These are phyloP conservation scores for Dissophora globulifera DNA, from an alignment of 192 early-diverging fungal genomes.

Conservation along the genomic window DNA sequence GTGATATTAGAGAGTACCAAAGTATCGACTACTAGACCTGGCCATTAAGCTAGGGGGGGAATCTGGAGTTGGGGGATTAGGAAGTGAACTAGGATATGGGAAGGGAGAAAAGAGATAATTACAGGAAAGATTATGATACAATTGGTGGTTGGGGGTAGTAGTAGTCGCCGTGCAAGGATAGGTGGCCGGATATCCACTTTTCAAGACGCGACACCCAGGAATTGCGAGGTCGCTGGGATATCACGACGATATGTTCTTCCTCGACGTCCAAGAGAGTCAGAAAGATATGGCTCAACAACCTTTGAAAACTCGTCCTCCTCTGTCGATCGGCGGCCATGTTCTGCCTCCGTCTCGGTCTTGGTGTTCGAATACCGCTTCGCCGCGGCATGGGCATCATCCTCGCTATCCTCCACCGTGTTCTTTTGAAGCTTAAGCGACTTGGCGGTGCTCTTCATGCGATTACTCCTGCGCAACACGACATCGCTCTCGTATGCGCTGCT, in stretches of 20 bases:
- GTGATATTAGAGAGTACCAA: too few relatives aligned
- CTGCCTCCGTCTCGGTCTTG: constrained; percentile 39
- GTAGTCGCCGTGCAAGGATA: neutral
- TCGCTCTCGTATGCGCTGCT: constrained; percentile 42
- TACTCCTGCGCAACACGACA: constrained; percentile 16
- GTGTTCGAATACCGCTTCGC: constrained; percentile 23
- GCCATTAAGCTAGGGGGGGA: neutral
- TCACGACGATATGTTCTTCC: constrained; percentile 21
- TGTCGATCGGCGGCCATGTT: constrained; percentile 46
- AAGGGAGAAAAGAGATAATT: neutral
- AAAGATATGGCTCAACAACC: constrained; percentile 49
- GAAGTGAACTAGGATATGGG: constrained; percentile 1
- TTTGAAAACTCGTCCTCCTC: constrained; percentile 47
- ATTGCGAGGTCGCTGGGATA: constrained; percentile 20
- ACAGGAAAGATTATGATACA: constrained; percentile 23
- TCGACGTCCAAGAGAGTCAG: constrained; percentile 49
- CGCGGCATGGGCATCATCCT: constrained; percentile 5
- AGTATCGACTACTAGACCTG: too few relatives aligned
- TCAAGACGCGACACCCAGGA: constrained; percentile 23
- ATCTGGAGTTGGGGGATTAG: too few relatives aligned
- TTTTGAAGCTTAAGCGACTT: neutral
- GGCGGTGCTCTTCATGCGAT: constrained; percentile 6
- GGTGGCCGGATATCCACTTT: neutral
- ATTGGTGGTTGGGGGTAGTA: too few relatives aligned
- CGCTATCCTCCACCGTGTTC: constrained; percentile 4